A percentile compares a stretch with the other conserved stretches of the same genome.
phyloP scores from a whole-genome alignment of 176 grass and related monocot genomes.

The Avena insularis region DNA sequence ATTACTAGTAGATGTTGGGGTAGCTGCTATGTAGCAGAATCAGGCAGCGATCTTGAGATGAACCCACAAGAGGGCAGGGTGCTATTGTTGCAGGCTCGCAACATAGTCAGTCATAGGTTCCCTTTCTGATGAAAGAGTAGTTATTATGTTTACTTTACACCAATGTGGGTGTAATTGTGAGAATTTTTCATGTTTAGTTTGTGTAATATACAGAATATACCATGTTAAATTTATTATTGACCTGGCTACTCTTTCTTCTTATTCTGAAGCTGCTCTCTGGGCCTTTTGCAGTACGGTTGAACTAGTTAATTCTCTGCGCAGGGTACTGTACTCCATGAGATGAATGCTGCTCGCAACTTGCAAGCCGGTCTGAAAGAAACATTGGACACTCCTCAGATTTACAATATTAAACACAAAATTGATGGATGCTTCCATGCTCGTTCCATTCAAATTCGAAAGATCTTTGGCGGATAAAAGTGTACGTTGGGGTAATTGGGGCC shows the following conservation, averaged over 20 bases:
- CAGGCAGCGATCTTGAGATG: slow-evolving; percentile 35
- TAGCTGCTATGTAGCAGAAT: slow-evolving; percentile 46
- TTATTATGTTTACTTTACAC: slow-evolving; percentile 35
- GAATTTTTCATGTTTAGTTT: slow-evolving; percentile 28
- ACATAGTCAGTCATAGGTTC: slow-evolving; percentile 21
- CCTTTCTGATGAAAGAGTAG: slow-evolving; percentile 37
- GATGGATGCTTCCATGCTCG: not conserved
- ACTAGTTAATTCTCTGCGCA: not conserved
- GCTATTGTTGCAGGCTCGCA: slow-evolving; percentile 47
- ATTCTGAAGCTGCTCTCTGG: not conserved
- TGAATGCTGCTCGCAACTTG: slow-evolving; percentile 8
- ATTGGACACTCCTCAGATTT: slow-evolving; percentile 31
- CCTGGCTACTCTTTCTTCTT: not conserved
- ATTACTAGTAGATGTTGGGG: slow-evolving; percentile 37
- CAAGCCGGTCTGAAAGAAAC: not conserved
- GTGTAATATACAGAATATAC: slow-evolving; percentile 37
- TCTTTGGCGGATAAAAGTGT: slow-evolving; percentile 33
- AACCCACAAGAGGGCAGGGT: slow-evolving; percentile 17
- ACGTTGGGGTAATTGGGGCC: slow-evolving; percentile 33
- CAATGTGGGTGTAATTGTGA: slow-evolving; percentile 15
- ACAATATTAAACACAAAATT: slow-evolving; percentile 7
- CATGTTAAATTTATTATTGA: slow-evolving; percentile 13
- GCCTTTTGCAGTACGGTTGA: not conserved
- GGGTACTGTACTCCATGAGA: not conserved
- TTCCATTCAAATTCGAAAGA: slow-evolving; percentile 45